Conservation (phyloP, 768 basidiomycete genomes). For the Boletus barrowsii region DNA sequence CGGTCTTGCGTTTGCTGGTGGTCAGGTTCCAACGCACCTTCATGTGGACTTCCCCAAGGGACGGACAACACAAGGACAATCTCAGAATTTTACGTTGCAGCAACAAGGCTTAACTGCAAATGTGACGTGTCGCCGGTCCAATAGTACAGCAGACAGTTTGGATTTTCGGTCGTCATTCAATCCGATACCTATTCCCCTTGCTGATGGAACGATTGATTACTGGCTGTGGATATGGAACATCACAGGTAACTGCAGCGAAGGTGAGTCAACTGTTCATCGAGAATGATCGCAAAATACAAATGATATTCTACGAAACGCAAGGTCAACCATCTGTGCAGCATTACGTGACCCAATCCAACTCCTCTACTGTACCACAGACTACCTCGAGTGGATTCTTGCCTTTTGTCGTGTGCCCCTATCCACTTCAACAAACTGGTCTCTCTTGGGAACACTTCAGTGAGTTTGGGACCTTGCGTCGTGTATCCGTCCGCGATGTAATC, state of each 20-base stretch:
- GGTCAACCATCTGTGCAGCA: conserved; percentile 1
- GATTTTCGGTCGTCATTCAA: background rate
- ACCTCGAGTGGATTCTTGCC: conserved; percentile 1
- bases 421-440: background rate
- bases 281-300: background rate
- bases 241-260: background rate
- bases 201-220: conserved; percentile 1
- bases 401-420: conserved; percentile 2
- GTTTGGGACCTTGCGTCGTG: background rate
- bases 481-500: too few relatives aligned
- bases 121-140: background rate
- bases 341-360: conserved; percentile 2
- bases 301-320: background rate
- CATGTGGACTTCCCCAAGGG: background rate
- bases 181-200: background rate
- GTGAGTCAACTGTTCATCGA: background rate
- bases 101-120: conserved; percentile 22
- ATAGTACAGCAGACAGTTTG: background rate
- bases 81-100: background rate
- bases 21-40: conserved; percentile 3
- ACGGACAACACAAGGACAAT: background rate
- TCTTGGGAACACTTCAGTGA: conserved; percentile 1
- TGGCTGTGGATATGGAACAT: conserved; percentile 8
- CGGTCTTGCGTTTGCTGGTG: conserved; percentile 1
- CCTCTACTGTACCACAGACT: background rate